Conservation (phyloP, 2,329 filamentous ascomycete species). For the Tolypocladium pustulatum region DNA sequence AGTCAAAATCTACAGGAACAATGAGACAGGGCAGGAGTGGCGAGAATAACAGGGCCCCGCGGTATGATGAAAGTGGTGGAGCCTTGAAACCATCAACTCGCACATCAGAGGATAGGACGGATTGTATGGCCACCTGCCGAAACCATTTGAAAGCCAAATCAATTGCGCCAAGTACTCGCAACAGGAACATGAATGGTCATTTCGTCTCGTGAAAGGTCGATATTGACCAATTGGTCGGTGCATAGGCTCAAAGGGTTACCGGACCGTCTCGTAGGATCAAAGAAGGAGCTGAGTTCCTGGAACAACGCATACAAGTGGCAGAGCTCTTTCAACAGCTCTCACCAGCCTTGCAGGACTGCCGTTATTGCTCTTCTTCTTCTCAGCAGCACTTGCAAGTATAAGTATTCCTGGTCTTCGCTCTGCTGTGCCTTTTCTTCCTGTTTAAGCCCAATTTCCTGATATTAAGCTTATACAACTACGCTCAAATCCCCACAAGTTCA, state of each 20-base stretch:
- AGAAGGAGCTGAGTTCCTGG: background rate
- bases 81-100: too few species aligned
- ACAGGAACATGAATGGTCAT: background rate
- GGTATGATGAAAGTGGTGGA: too few species aligned
- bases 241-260: background rate
- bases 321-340: background rate
- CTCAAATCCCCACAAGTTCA: background rate
- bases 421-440: background rate
- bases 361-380: background rate
- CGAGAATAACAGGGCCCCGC: too few species aligned
- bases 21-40: too few species aligned
- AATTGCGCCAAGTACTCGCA: background rate
- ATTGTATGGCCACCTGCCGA: background rate
- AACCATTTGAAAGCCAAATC: too few species aligned
- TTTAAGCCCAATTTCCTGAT: background rate
- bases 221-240: background rate
- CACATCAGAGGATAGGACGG: background rate
- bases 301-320: background rate
- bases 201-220: background rate
- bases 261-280: background rate
- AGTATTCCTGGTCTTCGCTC: background rate
- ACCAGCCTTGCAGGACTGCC: background rate
- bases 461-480: background rate
- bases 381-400: background rate
- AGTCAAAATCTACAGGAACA: too few species aligned